These are phyloP conservation scores for Dendrobium catenatum DNA, from an alignment of 106 monocot genomes.

Conservation along the genomic window DNA sequence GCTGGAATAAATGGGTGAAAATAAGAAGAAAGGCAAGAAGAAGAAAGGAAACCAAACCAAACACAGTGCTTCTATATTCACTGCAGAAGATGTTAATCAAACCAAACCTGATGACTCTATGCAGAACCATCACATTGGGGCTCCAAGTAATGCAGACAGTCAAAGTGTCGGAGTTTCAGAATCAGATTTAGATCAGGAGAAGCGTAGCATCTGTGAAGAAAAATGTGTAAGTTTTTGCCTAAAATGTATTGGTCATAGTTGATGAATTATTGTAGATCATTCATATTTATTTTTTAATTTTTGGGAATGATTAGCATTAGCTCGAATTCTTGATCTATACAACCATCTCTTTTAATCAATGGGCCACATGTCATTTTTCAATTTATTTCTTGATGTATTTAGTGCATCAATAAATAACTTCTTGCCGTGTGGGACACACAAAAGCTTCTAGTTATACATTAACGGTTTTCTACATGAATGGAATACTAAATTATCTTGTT, in stretches of 20 bases:
- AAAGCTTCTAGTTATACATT: neutral
- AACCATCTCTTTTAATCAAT: no score
- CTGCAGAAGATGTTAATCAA: neutral
- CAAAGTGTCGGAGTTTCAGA: conserved; percentile 1
- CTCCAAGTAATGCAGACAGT: neutral
- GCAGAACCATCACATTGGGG: neutral
- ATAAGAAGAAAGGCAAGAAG: conserved; percentile 2
- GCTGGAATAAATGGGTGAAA: neutral
- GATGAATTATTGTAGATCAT: neutral
- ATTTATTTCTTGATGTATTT: neutral
- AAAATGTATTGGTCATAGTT: neutral
- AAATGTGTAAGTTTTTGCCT: neutral
- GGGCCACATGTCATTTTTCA: no score
- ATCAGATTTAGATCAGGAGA: neutral
- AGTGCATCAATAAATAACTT: neutral
- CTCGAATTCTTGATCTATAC: no score
- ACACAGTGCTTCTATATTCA: neutral
- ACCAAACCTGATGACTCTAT: neutral
- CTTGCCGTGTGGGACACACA: neutral
- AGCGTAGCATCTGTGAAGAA: neutral
- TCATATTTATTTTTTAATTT: no score
- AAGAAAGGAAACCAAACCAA: conserved; percentile 3
- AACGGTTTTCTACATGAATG: neutral
- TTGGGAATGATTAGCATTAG: no score
- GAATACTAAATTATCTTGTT: neutral